A percentile compares a stretch with the other conserved stretches of the same genome.
Evolutionary conservation across 1,284 basidiomycete species (phyloP).

Genomic region (Fomitiporia mediterranea): DNA sequence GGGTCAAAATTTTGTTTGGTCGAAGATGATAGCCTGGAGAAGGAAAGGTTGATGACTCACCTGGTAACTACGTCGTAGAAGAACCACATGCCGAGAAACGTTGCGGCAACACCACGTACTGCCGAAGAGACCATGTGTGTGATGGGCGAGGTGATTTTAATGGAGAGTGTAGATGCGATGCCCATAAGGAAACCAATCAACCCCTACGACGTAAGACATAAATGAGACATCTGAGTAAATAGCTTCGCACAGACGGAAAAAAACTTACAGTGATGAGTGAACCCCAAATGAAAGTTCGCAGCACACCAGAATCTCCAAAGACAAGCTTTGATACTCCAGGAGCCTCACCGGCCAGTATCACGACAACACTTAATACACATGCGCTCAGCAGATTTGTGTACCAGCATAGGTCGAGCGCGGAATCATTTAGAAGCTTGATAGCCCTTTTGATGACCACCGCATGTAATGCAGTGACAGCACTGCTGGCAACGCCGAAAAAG

Average conservation of each 20-base stretch:
- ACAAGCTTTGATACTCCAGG: slow-evolving; percentile 56
- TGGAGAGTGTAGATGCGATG: slow-evolving; percentile 82
- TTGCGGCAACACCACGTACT: slow-evolving; percentile 77
- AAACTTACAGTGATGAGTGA: slow-evolving; percentile 61
- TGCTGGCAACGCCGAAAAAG: slow-evolving; percentile 71
- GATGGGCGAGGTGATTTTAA: slow-evolving; percentile 89
- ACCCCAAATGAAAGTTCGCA: slow-evolving; percentile 67
- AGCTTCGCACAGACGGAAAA: background rate
- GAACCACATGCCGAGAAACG: slow-evolving; percentile 67
- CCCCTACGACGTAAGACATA: slow-evolving; percentile 44
- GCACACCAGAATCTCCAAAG: slow-evolving; percentile 38
- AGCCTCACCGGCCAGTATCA: slow-evolving; percentile 69
- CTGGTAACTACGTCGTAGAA: slow-evolving; percentile 72
- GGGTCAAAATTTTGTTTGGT: slow-evolving; percentile 5
- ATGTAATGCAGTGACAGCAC: slow-evolving; percentile 74
- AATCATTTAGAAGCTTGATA: slow-evolving; percentile 70
- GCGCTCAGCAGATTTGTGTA: slow-evolving; percentile 79
- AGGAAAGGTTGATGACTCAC: slow-evolving; percentile 38
- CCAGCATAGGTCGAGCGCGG: slow-evolving; percentile 77
- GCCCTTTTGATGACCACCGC: slow-evolving; percentile 85
- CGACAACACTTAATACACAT: slow-evolving; percentile 57
- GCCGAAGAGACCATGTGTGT: slow-evolving; percentile 91
- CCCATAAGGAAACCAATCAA: slow-evolving; percentile 84
- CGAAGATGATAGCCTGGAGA: slow-evolving; percentile 3
- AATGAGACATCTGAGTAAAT: background rate